These are phyloP conservation scores for Galeopsis tetrahit DNA, from an alignment of 257 asterid genomes.

Conservation along the genomic window DNA sequence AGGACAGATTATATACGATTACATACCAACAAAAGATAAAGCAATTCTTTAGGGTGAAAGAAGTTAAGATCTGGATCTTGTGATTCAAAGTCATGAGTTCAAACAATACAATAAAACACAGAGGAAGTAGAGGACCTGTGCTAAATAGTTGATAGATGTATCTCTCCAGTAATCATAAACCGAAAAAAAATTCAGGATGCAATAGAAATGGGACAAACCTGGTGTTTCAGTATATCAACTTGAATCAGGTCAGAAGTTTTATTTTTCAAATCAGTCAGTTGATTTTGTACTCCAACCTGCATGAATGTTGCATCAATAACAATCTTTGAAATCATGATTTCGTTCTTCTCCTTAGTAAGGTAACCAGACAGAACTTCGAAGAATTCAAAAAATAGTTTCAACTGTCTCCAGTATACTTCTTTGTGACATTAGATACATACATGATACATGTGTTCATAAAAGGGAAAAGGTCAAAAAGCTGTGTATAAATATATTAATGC, in stretches of 20 bases:
- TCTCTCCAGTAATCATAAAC: conserved; percentile 11
- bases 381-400: neutral
- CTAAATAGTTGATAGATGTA: neutral
- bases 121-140: conserved; percentile 5
- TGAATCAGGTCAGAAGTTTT: conserved; percentile 66
- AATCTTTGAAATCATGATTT: neutral
- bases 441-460: conserved; percentile 17
- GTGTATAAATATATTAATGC: neutral
- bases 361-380: neutral
- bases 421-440: neutral
- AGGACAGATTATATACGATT: conserved; percentile 10
- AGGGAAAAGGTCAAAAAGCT: neutral
- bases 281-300: conserved; percentile 88
- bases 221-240: conserved; percentile 57
- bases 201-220: conserved; percentile 55
- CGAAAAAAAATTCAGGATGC: neutral
- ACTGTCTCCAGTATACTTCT: conserved; percentile 14
- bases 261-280: conserved; percentile 60
- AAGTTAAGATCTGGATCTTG: conserved; percentile 1
- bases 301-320: conserved; percentile 24
- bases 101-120: neutral
- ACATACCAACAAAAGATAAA: neutral
- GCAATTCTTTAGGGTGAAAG: neutral
- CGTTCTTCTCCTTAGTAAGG: neutral
- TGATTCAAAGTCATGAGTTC: conserved; percentile 6